Base-by-base conservation (phyloP, 2,329 filamentous ascomycete species). In the Talaromyces amestolkiae region DNA sequence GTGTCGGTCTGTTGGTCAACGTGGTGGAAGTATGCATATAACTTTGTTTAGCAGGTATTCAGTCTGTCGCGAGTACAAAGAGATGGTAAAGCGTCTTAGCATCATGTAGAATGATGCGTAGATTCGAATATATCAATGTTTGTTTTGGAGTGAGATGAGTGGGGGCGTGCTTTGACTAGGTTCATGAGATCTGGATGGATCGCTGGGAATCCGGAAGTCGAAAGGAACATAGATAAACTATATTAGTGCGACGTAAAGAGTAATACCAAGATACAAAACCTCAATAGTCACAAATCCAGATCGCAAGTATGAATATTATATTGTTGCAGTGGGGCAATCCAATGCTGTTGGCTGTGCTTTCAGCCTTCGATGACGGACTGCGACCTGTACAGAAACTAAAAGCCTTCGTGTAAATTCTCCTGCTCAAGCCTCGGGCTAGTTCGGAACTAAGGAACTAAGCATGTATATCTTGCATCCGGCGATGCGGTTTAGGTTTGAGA, bases 391-490 rank as follows among this genome's bases (percentile, higher is more conserved):
- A 37, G 49, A 59, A 59, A 13, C 56, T 33, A 31, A 7, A 31
- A 59, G 17, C 9, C 15, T 58, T 27, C 53, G 54, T 51, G 35
- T 53, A 66, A 66, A 65, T 63, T 63, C 51, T 63, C 64, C 64
- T 65, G 39, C 49, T 22, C 51, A 58, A 56, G 61, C 39, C 49
- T 45, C 27, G 22, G 49, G 51, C 39, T 47, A 63, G 53, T 51
- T 22, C 49, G 61, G 37, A 58, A 19, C 22, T 2, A 22, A 22
- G 22, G 22, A 22, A 22, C 64, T 66, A 66, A 53, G 53, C 39
- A 39, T 47, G 51, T 17, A 63, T 4, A 27, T 63, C 53, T 45
- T 41, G 54, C 60, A 22, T 19, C 64, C 64, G 60, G 61, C 53
- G 22, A 33, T 39, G 17, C 54, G 60, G 45, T 53, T 47, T 39